Percentiles rank a stretch among this genome's conserved stretches.
Evolutionary conservation across 495 filamentous ascomycete species (phyloP).

Genomic region (Penicillium riverlandense): DNA sequence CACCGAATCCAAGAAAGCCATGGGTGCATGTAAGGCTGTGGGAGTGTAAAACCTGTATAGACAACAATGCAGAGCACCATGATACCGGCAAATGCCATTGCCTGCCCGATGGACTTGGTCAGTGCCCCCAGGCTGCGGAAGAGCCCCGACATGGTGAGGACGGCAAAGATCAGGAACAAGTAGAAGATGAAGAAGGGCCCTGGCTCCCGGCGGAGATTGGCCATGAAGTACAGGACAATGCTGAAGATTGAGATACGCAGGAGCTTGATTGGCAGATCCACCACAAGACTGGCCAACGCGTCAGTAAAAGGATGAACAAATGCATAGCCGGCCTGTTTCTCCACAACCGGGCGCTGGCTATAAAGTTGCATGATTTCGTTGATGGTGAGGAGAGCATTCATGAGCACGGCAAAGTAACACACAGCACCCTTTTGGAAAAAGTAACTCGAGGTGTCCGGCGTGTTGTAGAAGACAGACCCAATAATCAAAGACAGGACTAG

Average conservation of each 20-base stretch:
- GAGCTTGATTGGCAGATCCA: slow-evolving; percentile 48
- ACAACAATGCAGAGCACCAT: slow-evolving; percentile 33
- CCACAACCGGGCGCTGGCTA: slow-evolving; percentile 50
- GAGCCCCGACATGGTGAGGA: slow-evolving; percentile 44
- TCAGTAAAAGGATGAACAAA: slow-evolving; percentile 56
- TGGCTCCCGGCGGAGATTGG: slow-evolving; percentile 34
- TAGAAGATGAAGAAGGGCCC: slow-evolving; percentile 53
- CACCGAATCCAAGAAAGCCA: slow-evolving; percentile 41
- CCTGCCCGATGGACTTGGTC: slow-evolving; percentile 30
- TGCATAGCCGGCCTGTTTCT: slow-evolving; percentile 53
- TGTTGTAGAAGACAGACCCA: slow-evolving; percentile 71
- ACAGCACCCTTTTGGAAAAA: slow-evolving; percentile 52
- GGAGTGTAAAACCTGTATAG: slow-evolving; percentile 36
- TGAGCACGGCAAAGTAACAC: slow-evolving; percentile 78
- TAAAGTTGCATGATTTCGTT: slow-evolving; percentile 53
- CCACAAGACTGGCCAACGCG: slow-evolving; percentile 44
- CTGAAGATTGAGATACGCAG: slow-evolving; percentile 36
- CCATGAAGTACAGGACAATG: slow-evolving; percentile 50
- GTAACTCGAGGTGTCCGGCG: slow-evolving; percentile 10
- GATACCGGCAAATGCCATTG: slow-evolving; percentile 35
- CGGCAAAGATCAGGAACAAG: slow-evolving; percentile 37
- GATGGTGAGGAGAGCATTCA: slow-evolving; percentile 40
- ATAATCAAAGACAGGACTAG: slow-evolving; percentile 69
- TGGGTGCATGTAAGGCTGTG: slow-evolving; percentile 33
- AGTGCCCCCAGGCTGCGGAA: slow-evolving; percentile 37